A percentile compares a stretch with the other conserved stretches of the same genome.
These are phyloP conservation scores for Cutaneotrichosporon cutaneum DNA, from an alignment of 1,284 basidiomycete genomes.

Conservation along the genomic window DNA sequence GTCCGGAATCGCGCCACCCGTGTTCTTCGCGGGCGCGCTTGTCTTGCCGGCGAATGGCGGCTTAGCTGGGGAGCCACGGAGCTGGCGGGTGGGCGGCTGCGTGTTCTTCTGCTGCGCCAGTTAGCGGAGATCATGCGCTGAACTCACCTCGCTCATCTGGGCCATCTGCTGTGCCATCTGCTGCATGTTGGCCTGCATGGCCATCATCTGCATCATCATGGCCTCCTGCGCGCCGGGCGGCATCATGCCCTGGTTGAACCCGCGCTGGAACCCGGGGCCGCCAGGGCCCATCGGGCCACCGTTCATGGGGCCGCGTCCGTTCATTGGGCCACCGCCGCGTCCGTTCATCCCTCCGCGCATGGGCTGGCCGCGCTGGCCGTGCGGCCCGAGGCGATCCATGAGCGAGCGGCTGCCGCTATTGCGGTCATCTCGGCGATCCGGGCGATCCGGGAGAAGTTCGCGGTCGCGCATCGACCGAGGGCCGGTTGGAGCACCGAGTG, in stretches of 20 bases:
- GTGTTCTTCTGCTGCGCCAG: constrained; percentile 19
- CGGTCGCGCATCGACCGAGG: constrained; percentile 19
- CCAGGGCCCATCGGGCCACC: constrained; percentile 23
- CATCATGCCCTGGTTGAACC: constrained; percentile 23
- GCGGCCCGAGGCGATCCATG: constrained; percentile 23
- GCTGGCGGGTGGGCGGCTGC: constrained; percentile 14
- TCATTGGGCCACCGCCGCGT: constrained; percentile 21
- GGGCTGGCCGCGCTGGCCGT: constrained; percentile 19
- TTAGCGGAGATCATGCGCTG: not conserved
- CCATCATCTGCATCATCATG: constrained; percentile 55
- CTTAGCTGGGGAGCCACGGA: constrained; percentile 9
- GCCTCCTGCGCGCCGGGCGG: constrained; percentile 43
- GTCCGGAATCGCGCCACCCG: constrained; percentile 46
- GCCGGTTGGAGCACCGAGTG: constrained; percentile 25
- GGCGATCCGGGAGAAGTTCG: constrained; percentile 3
- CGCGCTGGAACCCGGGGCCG: constrained; percentile 12
- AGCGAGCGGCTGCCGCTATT: constrained; percentile 9
- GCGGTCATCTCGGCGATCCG: not conserved
- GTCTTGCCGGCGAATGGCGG: not conserved
- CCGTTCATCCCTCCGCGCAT: constrained; percentile 27
- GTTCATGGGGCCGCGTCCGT: constrained; percentile 16
- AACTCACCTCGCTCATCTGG: constrained; percentile 48
- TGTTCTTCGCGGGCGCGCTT: not conserved
- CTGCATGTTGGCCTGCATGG: constrained; percentile 54
- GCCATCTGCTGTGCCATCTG: constrained; percentile 54